Evolutionary conservation across 1,284 basidiomycete species (phyloP).

Genomic region (Malassezia nana): DNA sequence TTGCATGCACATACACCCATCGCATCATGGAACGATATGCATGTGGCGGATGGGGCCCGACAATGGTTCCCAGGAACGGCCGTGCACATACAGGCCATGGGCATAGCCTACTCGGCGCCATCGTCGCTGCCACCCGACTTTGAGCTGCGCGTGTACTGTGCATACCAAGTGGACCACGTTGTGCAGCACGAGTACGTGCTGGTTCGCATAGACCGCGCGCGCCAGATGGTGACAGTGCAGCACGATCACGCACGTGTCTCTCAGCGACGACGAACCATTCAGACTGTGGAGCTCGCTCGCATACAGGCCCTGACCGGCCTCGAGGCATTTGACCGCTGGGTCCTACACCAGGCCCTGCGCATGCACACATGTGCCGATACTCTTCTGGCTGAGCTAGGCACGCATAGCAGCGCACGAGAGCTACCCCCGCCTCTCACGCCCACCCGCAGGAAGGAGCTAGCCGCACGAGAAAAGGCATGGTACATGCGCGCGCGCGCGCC

Average conservation of each 20-base stretch:
- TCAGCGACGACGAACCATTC: background rate
- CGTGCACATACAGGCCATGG: background rate
- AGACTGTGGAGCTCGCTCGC: background rate
- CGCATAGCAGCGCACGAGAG: background rate
- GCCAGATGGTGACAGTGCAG: background rate
- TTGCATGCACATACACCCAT: constrained; percentile 13
- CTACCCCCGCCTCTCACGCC: background rate
- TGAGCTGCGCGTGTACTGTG: constrained; percentile 1
- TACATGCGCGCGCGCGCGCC: background rate
- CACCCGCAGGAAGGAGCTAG: background rate
- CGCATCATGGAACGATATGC: constrained; percentile 1
- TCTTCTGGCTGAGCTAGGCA: background rate
- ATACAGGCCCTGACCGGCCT: background rate
- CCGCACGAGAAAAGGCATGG: constrained; percentile 6
- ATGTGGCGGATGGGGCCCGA: background rate
- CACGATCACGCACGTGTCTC: background rate
- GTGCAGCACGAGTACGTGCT: background rate
- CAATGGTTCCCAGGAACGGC: background rate
- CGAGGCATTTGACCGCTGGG: background rate
- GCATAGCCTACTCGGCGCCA: constrained; percentile 6
- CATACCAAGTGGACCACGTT: no score
- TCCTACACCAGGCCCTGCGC: background rate
- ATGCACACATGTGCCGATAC: background rate
- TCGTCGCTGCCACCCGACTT: background rate
- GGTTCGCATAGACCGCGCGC: constrained; percentile 5